phyloP scores from a whole-genome alignment of 1,284 basidiomycete genomes.

The Ustilago bromivora region DNA sequence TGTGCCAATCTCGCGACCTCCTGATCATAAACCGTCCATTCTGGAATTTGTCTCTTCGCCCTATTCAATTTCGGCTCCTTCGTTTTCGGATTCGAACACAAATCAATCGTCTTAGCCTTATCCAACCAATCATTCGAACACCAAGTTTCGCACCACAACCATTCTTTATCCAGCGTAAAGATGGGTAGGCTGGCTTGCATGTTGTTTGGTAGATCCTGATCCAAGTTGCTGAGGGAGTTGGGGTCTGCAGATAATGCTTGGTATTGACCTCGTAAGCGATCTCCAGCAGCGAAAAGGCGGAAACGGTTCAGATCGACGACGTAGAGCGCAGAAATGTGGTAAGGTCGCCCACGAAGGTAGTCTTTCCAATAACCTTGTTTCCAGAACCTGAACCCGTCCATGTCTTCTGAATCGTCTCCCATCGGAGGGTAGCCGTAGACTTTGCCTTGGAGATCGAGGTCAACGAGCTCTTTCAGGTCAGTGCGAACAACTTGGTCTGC shows the following conservation, averaged over 20 bases:
- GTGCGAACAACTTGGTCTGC: slow-evolving; percentile 87
- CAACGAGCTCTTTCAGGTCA: slow-evolving; percentile 92
- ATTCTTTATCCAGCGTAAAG: slow-evolving; percentile 61
- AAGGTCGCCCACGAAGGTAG: slow-evolving; percentile 51
- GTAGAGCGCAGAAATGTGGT: slow-evolving; percentile 78
- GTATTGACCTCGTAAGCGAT: slow-evolving; percentile 90
- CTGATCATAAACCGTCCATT: slow-evolving; percentile 92
- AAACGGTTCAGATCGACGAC: slow-evolving; percentile 96
- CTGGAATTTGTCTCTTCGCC: slow-evolving; percentile 88
- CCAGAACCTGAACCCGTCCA: slow-evolving; percentile 99
- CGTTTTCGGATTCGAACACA: slow-evolving; percentile 70
- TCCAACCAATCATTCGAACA: slow-evolving; percentile 60
- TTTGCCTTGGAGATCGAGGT: slow-evolving; percentile 84
- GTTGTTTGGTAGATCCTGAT: slow-evolving; percentile 75
- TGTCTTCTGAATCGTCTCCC: slow-evolving; percentile 90
- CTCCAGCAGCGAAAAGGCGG: slow-evolving; percentile 79
- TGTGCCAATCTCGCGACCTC: slow-evolving; percentile 69
- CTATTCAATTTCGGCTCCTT: slow-evolving; percentile 95
- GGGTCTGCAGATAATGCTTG: slow-evolving; percentile 93
- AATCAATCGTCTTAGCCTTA: slow-evolving; percentile 67
- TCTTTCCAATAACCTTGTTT: slow-evolving; percentile 77
- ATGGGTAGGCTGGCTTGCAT: slow-evolving; percentile 63
- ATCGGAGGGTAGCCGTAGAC: slow-evolving; percentile 85
- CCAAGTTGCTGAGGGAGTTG: slow-evolving; percentile 90
- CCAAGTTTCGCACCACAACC: slow-evolving; percentile 70